Base-by-base conservation (phyloP, 1,139 yeast genomes). In the Candida sojae region DNA sequence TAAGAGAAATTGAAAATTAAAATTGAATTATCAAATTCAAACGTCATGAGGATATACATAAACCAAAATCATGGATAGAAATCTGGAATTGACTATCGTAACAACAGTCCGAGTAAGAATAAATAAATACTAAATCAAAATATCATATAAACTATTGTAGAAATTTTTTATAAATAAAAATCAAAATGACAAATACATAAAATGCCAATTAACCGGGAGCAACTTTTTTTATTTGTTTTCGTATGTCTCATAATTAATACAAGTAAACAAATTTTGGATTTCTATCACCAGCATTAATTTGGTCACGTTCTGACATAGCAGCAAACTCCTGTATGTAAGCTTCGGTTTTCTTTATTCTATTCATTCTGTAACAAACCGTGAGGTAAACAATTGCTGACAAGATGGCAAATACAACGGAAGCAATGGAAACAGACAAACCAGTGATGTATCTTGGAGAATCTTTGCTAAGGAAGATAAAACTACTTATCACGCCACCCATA, bases 401-500 rank as follows among this genome's bases (percentile, higher is more conserved):
- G 43, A 85, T 70, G 1, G 88, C 71, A 53, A 87, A 69, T 2
- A 72, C 68, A 29, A 79, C 71, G 48, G 81, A 76, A 0, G 83
- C 83, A 43, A 88, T 66, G 46, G 83, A 68, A 44, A 76, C 77
- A 43, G 71, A 66, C 48, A 85, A 70, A 45, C 91, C 92, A 30
- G 77, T 81, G 32, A 60, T 71, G 65, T 80, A 86, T 31, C 64
- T 69, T 17, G 90, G 90, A 32, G 87, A 79, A 54, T 83, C 88
- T 42, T 66, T 64, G 34, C 75, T 58, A 45, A 83, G 71, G 70
- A 82, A 86, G 28, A 84, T 69, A 59, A 76, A 86, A 2, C 91
- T 82, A 11, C 92, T 73, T 53, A 87, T 79, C 60, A 87, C 87
- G 59, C 93, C 95, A 53, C 95, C 95, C 60, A 86, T 84, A 66